Percentiles rank a stretch among this genome's conserved stretches.
Evolutionary conservation across 2,329 filamentous ascomycete species (phyloP).

Genomic region (Claviceps arundinis): DNA sequence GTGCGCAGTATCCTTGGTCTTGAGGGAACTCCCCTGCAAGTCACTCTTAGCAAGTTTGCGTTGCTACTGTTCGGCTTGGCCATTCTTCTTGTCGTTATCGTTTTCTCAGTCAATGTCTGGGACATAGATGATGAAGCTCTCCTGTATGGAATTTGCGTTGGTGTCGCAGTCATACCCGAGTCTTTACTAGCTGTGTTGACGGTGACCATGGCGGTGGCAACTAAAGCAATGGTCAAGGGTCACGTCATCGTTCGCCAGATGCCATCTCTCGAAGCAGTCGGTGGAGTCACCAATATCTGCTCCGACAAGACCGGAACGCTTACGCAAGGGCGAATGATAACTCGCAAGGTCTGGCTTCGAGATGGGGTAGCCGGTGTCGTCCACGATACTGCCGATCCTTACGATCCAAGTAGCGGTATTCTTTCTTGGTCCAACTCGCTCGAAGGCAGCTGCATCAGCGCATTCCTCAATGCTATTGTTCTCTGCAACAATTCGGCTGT

Average conservation of each 20-base stretch:
- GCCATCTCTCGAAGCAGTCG: slow-evolving; percentile 51
- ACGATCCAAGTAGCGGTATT: slow-evolving; percentile 45
- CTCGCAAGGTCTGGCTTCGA: slow-evolving; percentile 47
- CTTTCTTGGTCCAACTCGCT: slow-evolving; percentile 30
- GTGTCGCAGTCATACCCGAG: slow-evolving; percentile 51
- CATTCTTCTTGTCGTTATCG: slow-evolving; percentile 44
- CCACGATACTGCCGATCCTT: slow-evolving; percentile 41
- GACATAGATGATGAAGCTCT: slow-evolving; percentile 41
- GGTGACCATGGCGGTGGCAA: slow-evolving; percentile 56
- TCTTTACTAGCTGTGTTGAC: slow-evolving; percentile 57
- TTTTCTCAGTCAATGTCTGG: slow-evolving; percentile 46
- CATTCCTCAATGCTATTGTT: slow-evolving; percentile 40
- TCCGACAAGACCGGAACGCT: slow-evolving; percentile 59
- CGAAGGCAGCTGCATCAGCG: slow-evolving; percentile 26
- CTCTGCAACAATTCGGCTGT: slow-evolving; percentile 49
- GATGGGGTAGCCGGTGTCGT: slow-evolving; percentile 39
- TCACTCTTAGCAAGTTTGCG: slow-evolving; percentile 74
- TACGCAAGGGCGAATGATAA: slow-evolving; percentile 54
- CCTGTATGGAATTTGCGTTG: slow-evolving; percentile 47
- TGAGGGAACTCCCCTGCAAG: slow-evolving; percentile 71
- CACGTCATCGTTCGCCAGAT: slow-evolving; percentile 55
- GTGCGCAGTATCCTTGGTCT: slow-evolving; percentile 46
- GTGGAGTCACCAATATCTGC: slow-evolving; percentile 57
- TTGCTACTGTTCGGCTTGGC: slow-evolving; percentile 66
- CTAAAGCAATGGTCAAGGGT: slow-evolving; percentile 49